Conservation (phyloP, 2,329 filamentous ascomycete species). For the Sporothrix globosa region DNA sequence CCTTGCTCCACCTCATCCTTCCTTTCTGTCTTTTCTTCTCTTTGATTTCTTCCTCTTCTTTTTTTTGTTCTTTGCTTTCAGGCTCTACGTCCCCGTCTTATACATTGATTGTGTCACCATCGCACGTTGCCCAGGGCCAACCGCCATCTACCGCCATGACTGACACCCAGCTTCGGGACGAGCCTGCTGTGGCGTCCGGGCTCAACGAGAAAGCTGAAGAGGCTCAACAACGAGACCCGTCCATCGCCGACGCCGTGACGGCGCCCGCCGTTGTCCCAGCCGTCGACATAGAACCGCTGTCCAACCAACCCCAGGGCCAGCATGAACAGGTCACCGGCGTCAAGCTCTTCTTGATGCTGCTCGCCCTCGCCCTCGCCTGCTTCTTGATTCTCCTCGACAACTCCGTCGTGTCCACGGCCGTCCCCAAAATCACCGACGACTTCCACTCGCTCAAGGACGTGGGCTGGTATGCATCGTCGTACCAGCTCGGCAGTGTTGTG, state of each 20-base stretch:
- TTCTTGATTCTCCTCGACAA: slow-evolving; percentile 38
- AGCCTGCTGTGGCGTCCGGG: background rate
- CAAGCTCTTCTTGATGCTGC: slow-evolving; percentile 30
- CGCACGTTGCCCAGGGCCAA: background rate
- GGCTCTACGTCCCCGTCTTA: background rate
- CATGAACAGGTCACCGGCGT: slow-evolving; percentile 29
- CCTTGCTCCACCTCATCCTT: background rate
- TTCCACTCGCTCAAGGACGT: slow-evolving; percentile 35
- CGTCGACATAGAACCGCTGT: background rate
- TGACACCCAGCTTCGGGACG: slow-evolving; percentile 1
- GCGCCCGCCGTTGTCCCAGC: background rate
- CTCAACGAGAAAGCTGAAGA: background rate
- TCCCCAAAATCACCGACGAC: slow-evolving; percentile 37
- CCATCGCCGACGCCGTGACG: background rate
- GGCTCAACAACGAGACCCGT: background rate
- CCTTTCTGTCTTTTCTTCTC: background rate
- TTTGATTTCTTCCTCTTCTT: background rate
- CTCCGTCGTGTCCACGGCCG: slow-evolving; percentile 36
- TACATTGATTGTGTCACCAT: background rate
- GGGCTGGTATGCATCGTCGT: slow-evolving; percentile 37
- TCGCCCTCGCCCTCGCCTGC: slow-evolving; percentile 31
- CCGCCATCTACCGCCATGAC: background rate
- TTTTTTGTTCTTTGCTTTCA: background rate
- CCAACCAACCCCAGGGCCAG: slow-evolving; percentile 12
- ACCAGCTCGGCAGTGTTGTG: slow-evolving; percentile 47